These are phyloP conservation scores for Funneliformis mosseae DNA, from an alignment of 192 early-diverging fungal genomes.

Conservation along the genomic window DNA sequence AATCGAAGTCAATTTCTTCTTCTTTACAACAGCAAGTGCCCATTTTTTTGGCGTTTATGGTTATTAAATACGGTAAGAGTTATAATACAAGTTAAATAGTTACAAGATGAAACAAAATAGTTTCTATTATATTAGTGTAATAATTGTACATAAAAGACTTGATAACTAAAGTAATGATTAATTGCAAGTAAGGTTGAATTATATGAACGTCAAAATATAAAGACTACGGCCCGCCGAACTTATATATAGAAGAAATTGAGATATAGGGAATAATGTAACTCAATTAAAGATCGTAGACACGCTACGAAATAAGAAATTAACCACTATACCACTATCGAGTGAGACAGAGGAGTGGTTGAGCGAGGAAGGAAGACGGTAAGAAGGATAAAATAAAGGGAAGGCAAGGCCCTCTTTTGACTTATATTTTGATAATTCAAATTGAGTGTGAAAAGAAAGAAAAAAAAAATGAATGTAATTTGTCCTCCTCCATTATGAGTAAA, in stretches of 20 bases:
- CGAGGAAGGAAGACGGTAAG: background rate
- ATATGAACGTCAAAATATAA: background rate
- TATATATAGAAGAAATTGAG: background rate
- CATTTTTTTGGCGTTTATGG: slow-evolving; percentile 35
- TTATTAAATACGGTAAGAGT: too few relatives aligned
- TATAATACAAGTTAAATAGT: background rate
- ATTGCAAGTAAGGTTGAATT: background rate
- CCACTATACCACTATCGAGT: background rate
- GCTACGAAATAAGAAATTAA: background rate
- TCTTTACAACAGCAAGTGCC: slow-evolving; percentile 57
- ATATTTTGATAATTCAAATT: background rate
- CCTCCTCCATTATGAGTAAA: too few relatives aligned
- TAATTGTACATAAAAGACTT: background rate
- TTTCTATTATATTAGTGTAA: background rate
- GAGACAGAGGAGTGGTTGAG: background rate
- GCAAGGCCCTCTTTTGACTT: background rate
- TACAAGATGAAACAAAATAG: slow-evolving; percentile 5
- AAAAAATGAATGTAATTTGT: too few relatives aligned
- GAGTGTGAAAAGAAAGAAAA: too few relatives aligned
- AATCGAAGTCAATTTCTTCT: slow-evolving; percentile 70
- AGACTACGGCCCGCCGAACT: slow-evolving; percentile 13
- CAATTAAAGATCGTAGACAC: slow-evolving; percentile 1
- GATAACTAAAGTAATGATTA: background rate
- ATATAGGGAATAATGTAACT: background rate
- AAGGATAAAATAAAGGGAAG: slow-evolving; percentile 1